These are phyloP conservation scores for Physaria fendleri DNA, from an alignment of 345 rosid species.

Conservation along the genomic window DNA sequence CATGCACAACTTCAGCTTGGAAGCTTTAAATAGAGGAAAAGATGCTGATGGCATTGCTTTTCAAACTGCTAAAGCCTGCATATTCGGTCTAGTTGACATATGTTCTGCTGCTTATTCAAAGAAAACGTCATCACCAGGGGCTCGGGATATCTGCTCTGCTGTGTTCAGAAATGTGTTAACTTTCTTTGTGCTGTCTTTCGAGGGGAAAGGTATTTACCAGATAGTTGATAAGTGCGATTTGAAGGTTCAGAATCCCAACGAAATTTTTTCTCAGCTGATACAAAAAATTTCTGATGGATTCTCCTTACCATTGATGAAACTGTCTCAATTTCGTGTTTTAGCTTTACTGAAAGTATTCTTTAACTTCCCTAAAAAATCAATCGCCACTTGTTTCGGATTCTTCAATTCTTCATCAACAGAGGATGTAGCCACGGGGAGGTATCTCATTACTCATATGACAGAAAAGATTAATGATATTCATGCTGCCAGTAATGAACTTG, in stretches of 20 bases:
- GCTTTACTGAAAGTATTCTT: conserved; percentile 59
- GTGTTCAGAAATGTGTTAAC: conserved; percentile 68
- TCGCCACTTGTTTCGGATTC: conserved; percentile 75
- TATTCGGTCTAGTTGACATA: conserved; percentile 77
- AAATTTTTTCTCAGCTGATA: conserved; percentile 52
- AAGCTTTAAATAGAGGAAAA: conserved; percentile 44
- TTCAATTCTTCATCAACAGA: conserved; percentile 44
- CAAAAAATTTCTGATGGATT: conserved; percentile 51
- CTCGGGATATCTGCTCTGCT: conserved; percentile 52
- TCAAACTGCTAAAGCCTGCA: conserved; percentile 76
- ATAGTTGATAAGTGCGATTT: conserved; percentile 47
- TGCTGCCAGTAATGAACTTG: conserved; percentile 32
- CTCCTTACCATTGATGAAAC: conserved; percentile 44
- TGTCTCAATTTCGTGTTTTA: conserved; percentile 52
- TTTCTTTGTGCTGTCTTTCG: conserved; percentile 56
- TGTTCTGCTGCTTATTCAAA: conserved; percentile 58
- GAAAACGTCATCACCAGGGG: conserved; percentile 46
- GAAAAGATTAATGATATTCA: conserved; percentile 38
- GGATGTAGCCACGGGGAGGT: conserved; percentile 49
- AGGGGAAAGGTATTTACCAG: conserved; percentile 46
- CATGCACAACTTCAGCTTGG: conserved; percentile 56
- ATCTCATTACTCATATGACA: conserved; percentile 55
- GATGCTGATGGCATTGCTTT: conserved; percentile 71
- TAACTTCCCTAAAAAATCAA: conserved; percentile 55
- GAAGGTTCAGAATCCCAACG: conserved; percentile 47